Conservation (phyloP, 2,329 filamentous ascomycete genomes). For the Aaosphaeria arxii region DNA sequence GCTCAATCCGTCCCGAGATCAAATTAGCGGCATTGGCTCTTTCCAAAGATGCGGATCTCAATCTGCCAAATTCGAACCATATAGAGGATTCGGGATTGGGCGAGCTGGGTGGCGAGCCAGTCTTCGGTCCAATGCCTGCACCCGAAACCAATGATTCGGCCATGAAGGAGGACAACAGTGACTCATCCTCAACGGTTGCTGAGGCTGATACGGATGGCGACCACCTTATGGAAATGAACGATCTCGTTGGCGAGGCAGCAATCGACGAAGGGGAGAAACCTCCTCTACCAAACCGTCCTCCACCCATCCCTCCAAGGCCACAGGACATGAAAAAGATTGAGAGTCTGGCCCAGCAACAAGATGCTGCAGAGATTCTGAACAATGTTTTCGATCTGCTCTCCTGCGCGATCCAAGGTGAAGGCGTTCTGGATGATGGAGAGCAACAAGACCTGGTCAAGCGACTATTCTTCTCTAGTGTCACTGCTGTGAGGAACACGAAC, state of each 20-base stretch:
- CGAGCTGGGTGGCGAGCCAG: conserved; percentile 43
- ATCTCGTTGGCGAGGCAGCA: background rate
- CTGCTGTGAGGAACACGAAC: conserved; percentile 40
- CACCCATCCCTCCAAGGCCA: conserved; percentile 58
- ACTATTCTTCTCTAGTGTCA: conserved; percentile 44
- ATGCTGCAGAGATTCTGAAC: conserved; percentile 93
- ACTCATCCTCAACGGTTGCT: conserved; percentile 18
- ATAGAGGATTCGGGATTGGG: conserved; percentile 37
- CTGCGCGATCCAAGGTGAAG: conserved; percentile 75
- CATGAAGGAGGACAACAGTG: conserved; percentile 21
- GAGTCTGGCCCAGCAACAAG: conserved; percentile 71
- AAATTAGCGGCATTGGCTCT: conserved; percentile 79
- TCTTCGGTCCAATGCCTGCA: conserved; percentile 47
- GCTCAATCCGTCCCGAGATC: conserved; percentile 68
- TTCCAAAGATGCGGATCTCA: conserved; percentile 52
- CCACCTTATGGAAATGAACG: conserved; percentile 9
- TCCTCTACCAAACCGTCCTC: conserved; percentile 47
- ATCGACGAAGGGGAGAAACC: conserved; percentile 23
- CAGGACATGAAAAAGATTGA: conserved; percentile 50
- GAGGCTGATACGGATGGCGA: conserved; percentile 2
- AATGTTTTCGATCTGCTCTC: conserved; percentile 89
- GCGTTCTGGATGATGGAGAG: conserved; percentile 65
- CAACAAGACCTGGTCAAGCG: conserved; percentile 76
- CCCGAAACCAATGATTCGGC: conserved; percentile 25
- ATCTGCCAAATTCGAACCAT: conserved; percentile 37